Evolutionary conservation across 1,139 yeast genomes (phyloP).

Genomic region (Chernovozyma aurita): DNA sequence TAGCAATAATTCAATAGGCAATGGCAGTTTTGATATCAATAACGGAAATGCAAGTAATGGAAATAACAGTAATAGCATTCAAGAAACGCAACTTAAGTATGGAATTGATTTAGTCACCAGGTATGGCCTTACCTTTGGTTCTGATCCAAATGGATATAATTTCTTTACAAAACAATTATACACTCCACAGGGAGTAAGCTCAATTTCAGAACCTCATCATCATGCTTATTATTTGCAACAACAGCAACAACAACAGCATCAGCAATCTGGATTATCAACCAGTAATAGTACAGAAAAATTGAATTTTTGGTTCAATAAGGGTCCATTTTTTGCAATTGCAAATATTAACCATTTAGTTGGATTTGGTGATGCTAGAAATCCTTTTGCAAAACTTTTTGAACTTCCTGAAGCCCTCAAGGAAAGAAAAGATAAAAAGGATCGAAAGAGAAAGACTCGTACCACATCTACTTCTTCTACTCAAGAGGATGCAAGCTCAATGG

Average conservation of each 20-base stretch:
- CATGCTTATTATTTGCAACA: slow-evolving; percentile 31
- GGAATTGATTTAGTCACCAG: slow-evolving; percentile 64
- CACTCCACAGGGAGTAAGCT: slow-evolving; percentile 27
- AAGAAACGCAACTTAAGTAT: slow-evolving; percentile 42
- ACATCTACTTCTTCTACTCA: slow-evolving; percentile 12
- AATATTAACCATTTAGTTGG: slow-evolving; percentile 72
- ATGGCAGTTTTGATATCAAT: slow-evolving; percentile 7
- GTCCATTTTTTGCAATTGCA: slow-evolving; percentile 69
- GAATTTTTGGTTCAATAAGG: slow-evolving; percentile 72
- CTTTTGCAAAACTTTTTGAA: slow-evolving; percentile 68
- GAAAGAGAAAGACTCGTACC: slow-evolving; percentile 47
- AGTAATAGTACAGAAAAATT: slow-evolving; percentile 49
- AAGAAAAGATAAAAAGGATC: slow-evolving; percentile 66
- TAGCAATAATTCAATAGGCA: slow-evolving; percentile 5
- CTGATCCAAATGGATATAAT: slow-evolving; percentile 61
- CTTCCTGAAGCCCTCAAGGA: slow-evolving; percentile 69
- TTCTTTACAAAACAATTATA: slow-evolving; percentile 53
- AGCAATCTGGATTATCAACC: slow-evolving; percentile 8
- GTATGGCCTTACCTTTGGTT: slow-evolving; percentile 68
- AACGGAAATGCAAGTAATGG: slow-evolving; percentile 9
- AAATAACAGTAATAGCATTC: slow-evolving; percentile 14
- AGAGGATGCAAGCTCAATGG: slow-evolving; percentile 8
- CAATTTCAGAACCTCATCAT: slow-evolving; percentile 15
- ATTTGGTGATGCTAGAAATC: slow-evolving; percentile 69
- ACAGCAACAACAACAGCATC: slow-evolving; percentile 13